phyloP scores from a whole-genome alignment of 768 basidiomycete genomes.

The Suillus spraguei region DNA sequence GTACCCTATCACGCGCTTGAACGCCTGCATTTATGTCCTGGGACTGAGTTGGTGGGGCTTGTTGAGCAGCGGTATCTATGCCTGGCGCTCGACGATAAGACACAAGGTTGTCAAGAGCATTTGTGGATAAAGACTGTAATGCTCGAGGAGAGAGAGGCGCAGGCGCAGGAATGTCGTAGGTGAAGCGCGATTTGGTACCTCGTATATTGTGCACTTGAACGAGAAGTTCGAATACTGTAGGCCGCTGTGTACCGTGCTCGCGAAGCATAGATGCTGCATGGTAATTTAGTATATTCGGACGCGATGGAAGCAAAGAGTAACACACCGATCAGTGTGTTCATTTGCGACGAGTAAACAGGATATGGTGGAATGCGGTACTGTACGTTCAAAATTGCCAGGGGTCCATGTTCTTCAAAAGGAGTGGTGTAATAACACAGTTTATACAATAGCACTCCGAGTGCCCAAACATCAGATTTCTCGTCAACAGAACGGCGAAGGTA shows the following conservation, averaged over 20 bases:
- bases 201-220: slow-evolving; percentile 82
- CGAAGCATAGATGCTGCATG: slow-evolving; percentile 84
- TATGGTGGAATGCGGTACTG: slow-evolving; percentile 92
- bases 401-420: slow-evolving; percentile 97
- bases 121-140: slow-evolving; percentile 29
- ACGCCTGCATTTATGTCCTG: slow-evolving; percentile 50
- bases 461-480: slow-evolving; percentile 98
- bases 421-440: slow-evolving; percentile 99
- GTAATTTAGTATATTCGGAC: slow-evolving; percentile 17
- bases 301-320: slow-evolving; percentile 20
- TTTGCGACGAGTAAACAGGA: slow-evolving; percentile 80
- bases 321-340: slow-evolving; percentile 83
- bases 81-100: slow-evolving; percentile 35
- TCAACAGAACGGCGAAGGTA: slow-evolving; percentile 82
- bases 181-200: slow-evolving; percentile 80
- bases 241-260: slow-evolving; percentile 86
- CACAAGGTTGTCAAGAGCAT: slow-evolving; percentile 41
- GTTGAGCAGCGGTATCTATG: slow-evolving; percentile 20
- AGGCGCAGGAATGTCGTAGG: slow-evolving; percentile 59
- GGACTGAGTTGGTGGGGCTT: slow-evolving; percentile 15
- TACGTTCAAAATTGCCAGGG: slow-evolving; percentile 94
- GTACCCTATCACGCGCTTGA: slow-evolving; percentile 74
- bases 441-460: slow-evolving; percentile 93
- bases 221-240: slow-evolving; percentile 86
- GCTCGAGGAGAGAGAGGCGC: slow-evolving; percentile 49